Conservation (phyloP, 2,329 filamentous ascomycete species). For the Diaporthe batatas region DNA sequence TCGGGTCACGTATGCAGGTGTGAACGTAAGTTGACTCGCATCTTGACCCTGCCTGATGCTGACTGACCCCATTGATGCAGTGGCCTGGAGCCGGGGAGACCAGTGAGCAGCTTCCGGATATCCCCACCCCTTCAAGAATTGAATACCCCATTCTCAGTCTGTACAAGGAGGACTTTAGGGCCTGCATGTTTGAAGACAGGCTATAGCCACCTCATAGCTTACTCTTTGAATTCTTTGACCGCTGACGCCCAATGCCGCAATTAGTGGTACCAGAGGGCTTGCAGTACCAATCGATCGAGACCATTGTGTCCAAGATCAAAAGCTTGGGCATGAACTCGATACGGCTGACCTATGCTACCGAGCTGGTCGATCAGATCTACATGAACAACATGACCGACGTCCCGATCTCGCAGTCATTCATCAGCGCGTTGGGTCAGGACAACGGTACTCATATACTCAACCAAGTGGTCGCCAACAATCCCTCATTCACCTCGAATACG, state of each 20-base stretch:
- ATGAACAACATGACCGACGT: constrained; percentile 62
- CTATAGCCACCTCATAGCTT: no score
- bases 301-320: constrained; percentile 69
- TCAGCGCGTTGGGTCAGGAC: constrained; percentile 59
- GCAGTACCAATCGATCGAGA: constrained; percentile 69
- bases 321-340: constrained; percentile 73
- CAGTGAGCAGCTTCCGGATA: constrained; percentile 46
- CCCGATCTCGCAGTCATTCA: constrained; percentile 60
- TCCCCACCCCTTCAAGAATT: no score
- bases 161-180: no score
- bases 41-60: not conserved
- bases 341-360: constrained; percentile 72
- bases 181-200: no score
- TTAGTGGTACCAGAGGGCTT: constrained; percentile 72
- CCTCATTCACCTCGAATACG: constrained; percentile 65
- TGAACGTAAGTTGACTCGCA: constrained; percentile 54
- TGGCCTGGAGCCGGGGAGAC: constrained; percentile 73
- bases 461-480: constrained; percentile 69
- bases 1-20: constrained; percentile 65
- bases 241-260: no score
- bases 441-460: constrained; percentile 66
- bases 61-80: not conserved
- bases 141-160: no score
- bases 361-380: constrained; percentile 73
- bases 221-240: no score